These are phyloP conservation scores for Platanus orientalis DNA, from an alignment of 164 flowering plant genomes.

Conservation along the genomic window DNA sequence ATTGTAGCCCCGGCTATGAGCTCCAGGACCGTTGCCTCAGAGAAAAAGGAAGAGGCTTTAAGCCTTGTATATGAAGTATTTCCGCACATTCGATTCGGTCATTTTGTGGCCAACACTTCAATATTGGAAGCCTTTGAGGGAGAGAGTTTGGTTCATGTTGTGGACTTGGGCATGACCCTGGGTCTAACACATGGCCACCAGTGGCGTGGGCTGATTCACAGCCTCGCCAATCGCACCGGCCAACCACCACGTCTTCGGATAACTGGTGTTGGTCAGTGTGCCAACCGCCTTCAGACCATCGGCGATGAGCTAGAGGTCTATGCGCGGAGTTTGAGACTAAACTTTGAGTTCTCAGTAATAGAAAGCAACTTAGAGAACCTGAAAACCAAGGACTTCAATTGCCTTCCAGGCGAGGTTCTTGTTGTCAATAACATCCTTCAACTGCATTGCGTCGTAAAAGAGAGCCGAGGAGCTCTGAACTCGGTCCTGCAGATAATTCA, in stretches of 20 bases:
- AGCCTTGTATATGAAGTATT: conserved; percentile 52
- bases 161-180: conserved; percentile 59
- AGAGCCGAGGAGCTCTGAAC: conserved; percentile 58
- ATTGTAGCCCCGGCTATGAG: conserved; percentile 20
- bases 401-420: conserved; percentile 31
- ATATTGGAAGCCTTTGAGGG: conserved; percentile 81
- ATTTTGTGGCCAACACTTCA: no score
- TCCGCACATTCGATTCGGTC: no score
- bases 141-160: conserved; percentile 55
- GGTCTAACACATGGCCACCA: conserved; percentile 54
- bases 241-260: conserved; percentile 38
- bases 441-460: conserved; percentile 58
- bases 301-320: conserved; percentile 41
- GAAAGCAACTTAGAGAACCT: conserved; percentile 49
- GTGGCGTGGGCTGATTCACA: conserved; percentile 43
- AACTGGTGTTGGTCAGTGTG: conserved; percentile 39
- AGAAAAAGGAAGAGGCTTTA: no score
- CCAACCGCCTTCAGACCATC: conserved; percentile 23
- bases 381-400: conserved; percentile 30
- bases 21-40: conserved; percentile 19
- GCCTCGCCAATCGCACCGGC: conserved; percentile 46
- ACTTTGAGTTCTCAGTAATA: conserved; percentile 39
- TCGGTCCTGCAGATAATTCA: conserved; percentile 50
- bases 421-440: conserved; percentile 57
- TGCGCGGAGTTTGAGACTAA: conserved; percentile 33